These are phyloP conservation scores for Cyclotella atomus DNA, from an alignment of 108 stramenopile genomes.

Conservation along the genomic window DNA sequence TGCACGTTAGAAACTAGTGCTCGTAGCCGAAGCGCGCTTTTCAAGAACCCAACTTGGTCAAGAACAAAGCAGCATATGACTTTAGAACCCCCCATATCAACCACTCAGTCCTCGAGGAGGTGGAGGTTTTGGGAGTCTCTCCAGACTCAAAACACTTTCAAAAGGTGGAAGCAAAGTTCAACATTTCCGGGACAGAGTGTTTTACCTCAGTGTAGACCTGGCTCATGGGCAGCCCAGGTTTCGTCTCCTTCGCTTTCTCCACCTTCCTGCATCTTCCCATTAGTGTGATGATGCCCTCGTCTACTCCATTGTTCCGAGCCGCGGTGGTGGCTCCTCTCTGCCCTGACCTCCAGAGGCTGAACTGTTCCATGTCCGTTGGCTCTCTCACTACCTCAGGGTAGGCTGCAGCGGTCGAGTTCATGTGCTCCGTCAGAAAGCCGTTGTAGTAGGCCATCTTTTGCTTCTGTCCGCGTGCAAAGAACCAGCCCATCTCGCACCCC, in stretches of 20 bases:
- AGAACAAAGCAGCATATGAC: no score
- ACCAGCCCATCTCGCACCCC: background rate
- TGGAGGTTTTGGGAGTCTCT: no score
- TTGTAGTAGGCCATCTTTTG: slow-evolving; percentile 10
- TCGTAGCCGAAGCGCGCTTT: no score
- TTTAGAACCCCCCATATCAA: background rate
- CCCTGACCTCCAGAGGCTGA: slow-evolving; percentile 7
- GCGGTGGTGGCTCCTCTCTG: background rate
- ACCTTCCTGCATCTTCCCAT: background rate
- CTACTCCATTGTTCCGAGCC: background rate
- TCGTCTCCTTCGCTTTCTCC: background rate
- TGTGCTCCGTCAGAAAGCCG: background rate
- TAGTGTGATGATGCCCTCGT: background rate
- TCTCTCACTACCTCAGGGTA: background rate
- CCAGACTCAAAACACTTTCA: background rate
- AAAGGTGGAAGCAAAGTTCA: background rate
- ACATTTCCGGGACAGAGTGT: background rate
- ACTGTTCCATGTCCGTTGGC: background rate
- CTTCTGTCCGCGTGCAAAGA: background rate
- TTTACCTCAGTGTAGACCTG: slow-evolving; percentile 5
- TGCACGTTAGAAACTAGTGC: no score
- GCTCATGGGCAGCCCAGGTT: background rate
- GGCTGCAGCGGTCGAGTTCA: background rate
- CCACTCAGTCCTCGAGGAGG: background rate
- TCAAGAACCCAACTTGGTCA: no score